A percentile compares a stretch with the other conserved stretches of the same genome.
Conservation (phyloP, 1,284 basidiomycete species). For the Polyporus tsugae region DNA sequence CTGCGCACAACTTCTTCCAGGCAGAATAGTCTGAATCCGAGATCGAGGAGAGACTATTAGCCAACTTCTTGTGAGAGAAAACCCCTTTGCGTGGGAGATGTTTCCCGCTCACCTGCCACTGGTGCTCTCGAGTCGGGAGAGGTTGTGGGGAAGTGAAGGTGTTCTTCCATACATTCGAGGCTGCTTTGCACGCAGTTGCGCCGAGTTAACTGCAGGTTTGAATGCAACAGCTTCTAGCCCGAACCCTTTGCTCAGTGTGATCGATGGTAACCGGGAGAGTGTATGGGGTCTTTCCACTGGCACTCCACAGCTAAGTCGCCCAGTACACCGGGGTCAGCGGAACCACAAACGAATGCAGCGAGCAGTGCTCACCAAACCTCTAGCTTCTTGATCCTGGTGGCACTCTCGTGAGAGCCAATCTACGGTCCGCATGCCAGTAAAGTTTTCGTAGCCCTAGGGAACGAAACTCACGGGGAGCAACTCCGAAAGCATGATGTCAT, state of each 20-base stretch:
- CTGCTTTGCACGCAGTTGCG: not conserved
- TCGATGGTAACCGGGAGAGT: not conserved
- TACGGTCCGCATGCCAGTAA: not conserved
- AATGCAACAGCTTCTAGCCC: not conserved
- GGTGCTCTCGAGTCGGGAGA: not conserved
- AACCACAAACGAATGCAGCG: not conserved
- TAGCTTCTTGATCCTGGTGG: not conserved
- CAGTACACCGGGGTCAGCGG: slow-evolving; percentile 1
- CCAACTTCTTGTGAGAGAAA: slow-evolving; percentile 27
- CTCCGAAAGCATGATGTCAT: not conserved
- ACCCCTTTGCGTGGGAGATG: slow-evolving; percentile 23
- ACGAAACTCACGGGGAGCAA: not conserved
- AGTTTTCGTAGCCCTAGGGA: not conserved
- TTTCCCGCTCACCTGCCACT: slow-evolving; percentile 6
- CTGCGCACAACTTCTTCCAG: slow-evolving; percentile 24
- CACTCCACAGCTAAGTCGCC: not conserved
- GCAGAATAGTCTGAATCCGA: slow-evolving; percentile 7
- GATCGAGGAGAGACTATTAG: slow-evolving; percentile 17
- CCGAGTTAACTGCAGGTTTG: not conserved
- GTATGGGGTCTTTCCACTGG: not conserved
- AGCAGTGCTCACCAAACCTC: not conserved
- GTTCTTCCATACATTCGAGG: not conserved
- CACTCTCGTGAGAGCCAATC: not conserved
- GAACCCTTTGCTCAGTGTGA: not conserved
- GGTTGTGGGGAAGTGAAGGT: not conserved